phyloP scores from a whole-genome alignment of 2,329 filamentous ascomycete species.

The Cladophialophora yegresii region DNA sequence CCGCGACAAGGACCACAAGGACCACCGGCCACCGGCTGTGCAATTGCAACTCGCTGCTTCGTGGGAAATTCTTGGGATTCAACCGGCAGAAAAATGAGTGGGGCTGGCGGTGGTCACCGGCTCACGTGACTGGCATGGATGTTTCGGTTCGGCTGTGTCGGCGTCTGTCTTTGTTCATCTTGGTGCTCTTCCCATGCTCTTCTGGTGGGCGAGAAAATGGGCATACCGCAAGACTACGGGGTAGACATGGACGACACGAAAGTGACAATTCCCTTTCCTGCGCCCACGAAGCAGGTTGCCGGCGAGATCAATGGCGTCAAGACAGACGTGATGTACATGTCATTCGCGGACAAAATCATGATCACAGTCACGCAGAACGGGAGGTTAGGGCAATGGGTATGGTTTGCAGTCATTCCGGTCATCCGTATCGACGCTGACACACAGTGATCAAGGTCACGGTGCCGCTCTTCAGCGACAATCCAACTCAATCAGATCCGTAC shows the following conservation, averaged over 20 bases:
- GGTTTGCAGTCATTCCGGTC: slow-evolving; percentile 29
- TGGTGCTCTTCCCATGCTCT: background rate
- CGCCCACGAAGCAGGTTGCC: slow-evolving; percentile 59
- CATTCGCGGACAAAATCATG: slow-evolving; percentile 87
- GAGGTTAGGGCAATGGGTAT: slow-evolving; percentile 86
- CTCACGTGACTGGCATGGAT: background rate
- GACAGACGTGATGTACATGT: slow-evolving; percentile 72
- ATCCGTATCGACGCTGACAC: slow-evolving; percentile 37
- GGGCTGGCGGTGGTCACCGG: background rate
- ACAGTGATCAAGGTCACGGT: slow-evolving; percentile 50
- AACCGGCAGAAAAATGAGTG: background rate
- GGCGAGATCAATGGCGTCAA: slow-evolving; percentile 66
- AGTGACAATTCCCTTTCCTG: slow-evolving; percentile 63
- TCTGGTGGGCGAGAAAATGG: slow-evolving; percentile 13
- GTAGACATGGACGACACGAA: slow-evolving; percentile 30
- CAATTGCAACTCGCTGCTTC: background rate
- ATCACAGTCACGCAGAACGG: slow-evolving; percentile 86
- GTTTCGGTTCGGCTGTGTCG: background rate
- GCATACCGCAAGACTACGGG: slow-evolving; percentile 26
- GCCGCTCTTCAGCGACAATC: slow-evolving; percentile 69
- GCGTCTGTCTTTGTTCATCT: background rate
- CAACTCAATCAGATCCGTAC: slow-evolving; percentile 45
- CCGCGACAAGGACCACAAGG: background rate
- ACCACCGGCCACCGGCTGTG: background rate
- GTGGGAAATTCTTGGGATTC: background rate